Conservation (phyloP, 2,329 filamentous ascomycete genomes). For the Colletotrichum sp. region DNA sequence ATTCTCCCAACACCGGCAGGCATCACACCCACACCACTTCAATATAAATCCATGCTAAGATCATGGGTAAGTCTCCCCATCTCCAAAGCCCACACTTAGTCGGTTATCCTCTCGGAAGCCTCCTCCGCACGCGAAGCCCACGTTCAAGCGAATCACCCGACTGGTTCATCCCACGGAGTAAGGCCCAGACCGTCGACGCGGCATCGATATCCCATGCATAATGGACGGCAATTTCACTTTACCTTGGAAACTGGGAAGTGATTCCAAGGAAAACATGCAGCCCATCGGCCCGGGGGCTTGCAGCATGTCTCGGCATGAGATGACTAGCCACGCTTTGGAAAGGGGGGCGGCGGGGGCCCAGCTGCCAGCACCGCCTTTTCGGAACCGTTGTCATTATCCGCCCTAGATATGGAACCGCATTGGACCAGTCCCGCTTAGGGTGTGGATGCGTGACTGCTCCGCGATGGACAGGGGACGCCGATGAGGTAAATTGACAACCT, state of each 20-base stretch:
- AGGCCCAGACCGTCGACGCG: neutral
- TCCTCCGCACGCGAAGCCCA: neutral
- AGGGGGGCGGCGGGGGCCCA: neutral
- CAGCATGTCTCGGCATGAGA: slow-evolving; percentile 1
- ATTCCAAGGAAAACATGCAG: slow-evolving; percentile 2
- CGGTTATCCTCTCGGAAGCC: neutral
- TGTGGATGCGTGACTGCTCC: neutral
- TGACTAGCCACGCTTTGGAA: neutral
- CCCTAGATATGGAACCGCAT: slow-evolving; percentile 16
- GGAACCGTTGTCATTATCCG: slow-evolving; percentile 9
- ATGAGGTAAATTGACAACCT: neutral
- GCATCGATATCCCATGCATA: neutral
- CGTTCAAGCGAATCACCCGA: slow-evolving; percentile 1
- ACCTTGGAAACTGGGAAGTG: neutral
- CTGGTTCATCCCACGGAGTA: neutral
- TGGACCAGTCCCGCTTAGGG: neutral
- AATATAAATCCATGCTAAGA: neutral
- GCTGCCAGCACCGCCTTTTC: neutral
- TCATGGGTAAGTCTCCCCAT: neutral
- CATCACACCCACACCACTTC: neutral
- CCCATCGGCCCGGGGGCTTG: slow-evolving; percentile 15
- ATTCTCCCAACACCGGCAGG: neutral
- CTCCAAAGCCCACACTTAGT: neutral
- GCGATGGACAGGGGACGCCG: neutral
- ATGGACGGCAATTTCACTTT: slow-evolving; percentile 1